Conservation (phyloP, 768 basidiomycete genomes). For the Pleurotus ostreatus region DNA sequence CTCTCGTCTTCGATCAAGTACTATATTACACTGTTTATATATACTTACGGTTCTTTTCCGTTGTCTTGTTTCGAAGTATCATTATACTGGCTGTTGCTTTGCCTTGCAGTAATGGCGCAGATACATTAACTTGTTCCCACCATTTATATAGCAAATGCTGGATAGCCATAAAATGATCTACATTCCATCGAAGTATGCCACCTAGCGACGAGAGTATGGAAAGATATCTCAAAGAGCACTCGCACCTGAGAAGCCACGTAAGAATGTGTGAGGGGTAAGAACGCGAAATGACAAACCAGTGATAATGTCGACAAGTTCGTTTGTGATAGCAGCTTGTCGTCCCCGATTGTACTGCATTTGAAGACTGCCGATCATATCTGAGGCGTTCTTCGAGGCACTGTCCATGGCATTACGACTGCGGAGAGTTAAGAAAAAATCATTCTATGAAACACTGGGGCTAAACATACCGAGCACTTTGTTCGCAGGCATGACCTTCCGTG, state of each 20-base stretch:
- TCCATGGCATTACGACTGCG: conserved; percentile 96
- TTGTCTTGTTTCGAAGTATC: no score
- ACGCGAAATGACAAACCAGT: conserved; percentile 55
- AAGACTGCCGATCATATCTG: conserved; percentile 83
- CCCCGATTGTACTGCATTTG: conserved; percentile 98
- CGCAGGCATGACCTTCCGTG: conserved; percentile 93
- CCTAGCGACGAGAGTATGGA: neutral
- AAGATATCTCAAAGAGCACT: conserved; percentile 36
- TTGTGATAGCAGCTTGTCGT: conserved; percentile 96
- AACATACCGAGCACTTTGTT: conserved; percentile 81
- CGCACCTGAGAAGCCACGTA: conserved; percentile 31
- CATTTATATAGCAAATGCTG: neutral
- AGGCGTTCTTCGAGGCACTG: conserved; percentile 98
- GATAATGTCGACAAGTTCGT: conserved; percentile 90
- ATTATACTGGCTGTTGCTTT: no score
- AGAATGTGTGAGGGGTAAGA: neutral
- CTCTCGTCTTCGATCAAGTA: neutral
- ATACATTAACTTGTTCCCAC: neutral
- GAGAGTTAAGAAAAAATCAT: neutral
- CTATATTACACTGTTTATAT: no score
- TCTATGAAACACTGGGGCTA: neutral
- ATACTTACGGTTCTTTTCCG: no score
- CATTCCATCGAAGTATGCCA: neutral
- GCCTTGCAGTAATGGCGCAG: no score
- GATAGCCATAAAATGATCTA: neutral